phyloP scores from a whole-genome alignment of 768 basidiomycete species.

The Hydnomerulius pinastri region DNA sequence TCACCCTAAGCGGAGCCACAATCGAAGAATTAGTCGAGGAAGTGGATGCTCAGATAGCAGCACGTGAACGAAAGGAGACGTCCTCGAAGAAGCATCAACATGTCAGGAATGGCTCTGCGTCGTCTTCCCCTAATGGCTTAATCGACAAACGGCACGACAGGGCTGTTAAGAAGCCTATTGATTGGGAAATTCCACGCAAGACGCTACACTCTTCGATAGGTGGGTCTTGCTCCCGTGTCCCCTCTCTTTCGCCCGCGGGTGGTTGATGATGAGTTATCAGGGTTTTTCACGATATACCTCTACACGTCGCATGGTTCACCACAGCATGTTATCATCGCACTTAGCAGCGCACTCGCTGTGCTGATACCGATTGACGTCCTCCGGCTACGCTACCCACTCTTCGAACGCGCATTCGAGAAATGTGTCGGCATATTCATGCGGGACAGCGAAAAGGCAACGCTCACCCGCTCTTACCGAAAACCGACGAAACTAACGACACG shows the following conservation, averaged over 20 bases:
- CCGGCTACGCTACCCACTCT: conserved; percentile 62
- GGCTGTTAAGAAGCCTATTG: conserved; percentile 42
- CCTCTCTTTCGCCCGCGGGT: not conserved
- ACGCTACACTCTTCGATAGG: conserved; percentile 87
- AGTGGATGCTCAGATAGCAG: conserved; percentile 12
- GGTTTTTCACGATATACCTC: conserved; percentile 64
- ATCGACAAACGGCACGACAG: conserved; percentile 7
- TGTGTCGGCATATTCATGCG: conserved; percentile 85
- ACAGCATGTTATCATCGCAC: conserved; percentile 54
- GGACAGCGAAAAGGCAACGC: conserved; percentile 77
- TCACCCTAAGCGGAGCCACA: conserved; percentile 10
- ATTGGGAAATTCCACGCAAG: conserved; percentile 93
- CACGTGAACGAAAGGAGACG: conserved; percentile 22
- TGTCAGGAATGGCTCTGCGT: conserved; percentile 3
- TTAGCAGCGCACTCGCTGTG: conserved; percentile 66
- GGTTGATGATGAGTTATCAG: conserved; percentile 34
- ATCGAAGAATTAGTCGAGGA: conserved; percentile 30
- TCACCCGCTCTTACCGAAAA: not conserved
- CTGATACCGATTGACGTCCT: conserved; percentile 77
- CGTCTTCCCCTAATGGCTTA: conserved; percentile 13
- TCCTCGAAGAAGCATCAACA: conserved; percentile 10
- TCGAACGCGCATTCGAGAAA: conserved; percentile 72
- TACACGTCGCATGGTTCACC: conserved; percentile 52
- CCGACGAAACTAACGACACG: not conserved
- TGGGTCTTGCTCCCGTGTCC: conserved; percentile 37